phyloP scores from a whole-genome alignment of 805 yeast species.

The Zygotorulaspora chibaensis region DNA sequence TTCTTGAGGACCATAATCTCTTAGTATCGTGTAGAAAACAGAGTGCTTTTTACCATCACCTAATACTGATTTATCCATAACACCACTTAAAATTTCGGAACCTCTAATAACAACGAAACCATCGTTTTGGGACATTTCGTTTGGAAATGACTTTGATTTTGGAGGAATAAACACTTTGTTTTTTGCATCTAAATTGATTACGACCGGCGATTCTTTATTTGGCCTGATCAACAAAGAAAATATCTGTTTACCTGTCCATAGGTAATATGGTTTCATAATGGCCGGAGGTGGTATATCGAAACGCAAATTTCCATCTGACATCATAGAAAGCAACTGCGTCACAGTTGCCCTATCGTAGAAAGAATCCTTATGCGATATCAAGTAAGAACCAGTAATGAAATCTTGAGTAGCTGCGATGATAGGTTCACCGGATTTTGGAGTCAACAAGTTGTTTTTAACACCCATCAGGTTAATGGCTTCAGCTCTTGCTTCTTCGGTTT shows the following conservation, averaged over 20 bases:
- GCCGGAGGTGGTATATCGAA: constrained; percentile 96
- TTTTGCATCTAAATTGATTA: constrained; percentile 90
- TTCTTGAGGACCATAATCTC: constrained; percentile 96
- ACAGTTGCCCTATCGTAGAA: constrained; percentile 86
- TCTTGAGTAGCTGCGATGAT: constrained; percentile 99
- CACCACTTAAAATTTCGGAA: constrained; percentile 83
- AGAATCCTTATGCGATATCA: constrained; percentile 89
- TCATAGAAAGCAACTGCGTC: constrained; percentile 81
- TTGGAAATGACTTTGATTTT: constrained; percentile 55
- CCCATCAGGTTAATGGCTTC: constrained; percentile 99
- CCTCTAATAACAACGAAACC: constrained; percentile 90
- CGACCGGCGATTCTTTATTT: constrained; percentile 66
- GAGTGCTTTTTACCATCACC: constrained; percentile 99
- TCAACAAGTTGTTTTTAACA: constrained; percentile 86
- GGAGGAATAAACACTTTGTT: constrained; percentile 88
- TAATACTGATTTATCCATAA: constrained; percentile 91
- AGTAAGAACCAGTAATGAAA: constrained; percentile 93
- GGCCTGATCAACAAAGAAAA: constrained; percentile 86
- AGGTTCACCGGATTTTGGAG: constrained; percentile 98
- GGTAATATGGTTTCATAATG: constrained; percentile 75
- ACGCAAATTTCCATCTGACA: constrained; percentile 86
- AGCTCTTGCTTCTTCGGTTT: constrained; percentile 97
- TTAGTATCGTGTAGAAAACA: constrained; percentile 86
- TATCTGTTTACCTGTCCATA: constrained; percentile 98
- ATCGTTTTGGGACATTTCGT: constrained; percentile 96